Conservation (phyloP, 2,329 filamentous ascomycete species). For the Diaporthe ilicicola region DNA sequence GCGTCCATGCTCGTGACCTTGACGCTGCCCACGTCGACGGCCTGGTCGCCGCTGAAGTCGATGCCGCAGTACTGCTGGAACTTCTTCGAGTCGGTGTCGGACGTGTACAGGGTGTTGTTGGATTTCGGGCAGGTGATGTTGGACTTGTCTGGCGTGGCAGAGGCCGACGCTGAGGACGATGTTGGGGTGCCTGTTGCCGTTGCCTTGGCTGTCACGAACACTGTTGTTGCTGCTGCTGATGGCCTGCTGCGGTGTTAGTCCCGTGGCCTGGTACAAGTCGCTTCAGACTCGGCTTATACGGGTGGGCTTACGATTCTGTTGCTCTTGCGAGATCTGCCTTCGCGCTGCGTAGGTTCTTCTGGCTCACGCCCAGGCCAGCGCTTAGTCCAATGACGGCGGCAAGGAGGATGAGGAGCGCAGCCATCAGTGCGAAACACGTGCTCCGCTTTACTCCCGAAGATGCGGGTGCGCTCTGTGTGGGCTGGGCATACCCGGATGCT, state of each 20-base stretch:
- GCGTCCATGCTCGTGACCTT: conserved; percentile 50
- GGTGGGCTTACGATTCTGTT: not conserved
- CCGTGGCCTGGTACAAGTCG: not conserved
- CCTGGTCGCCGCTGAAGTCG: conserved; percentile 39
- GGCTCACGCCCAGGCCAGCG: conserved; percentile 42
- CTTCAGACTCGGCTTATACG: not conserved
- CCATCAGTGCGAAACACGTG: conserved; percentile 34
- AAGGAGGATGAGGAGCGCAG: conserved; percentile 35
- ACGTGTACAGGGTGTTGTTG: conserved; percentile 41
- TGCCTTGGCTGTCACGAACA: conserved; percentile 10
- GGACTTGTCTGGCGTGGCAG: conserved; percentile 30
- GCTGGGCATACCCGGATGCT: conserved; percentile 1
- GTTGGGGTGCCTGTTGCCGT: conserved; percentile 29
- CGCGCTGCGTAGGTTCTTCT: conserved; percentile 36
- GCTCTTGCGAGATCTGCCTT: conserved; percentile 35
- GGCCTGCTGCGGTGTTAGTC: not conserved
- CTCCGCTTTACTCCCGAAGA: conserved; percentile 36
- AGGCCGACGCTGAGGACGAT: conserved; percentile 28
- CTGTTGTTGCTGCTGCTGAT: conserved; percentile 25
- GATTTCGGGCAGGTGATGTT: conserved; percentile 34
- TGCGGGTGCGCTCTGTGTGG: conserved; percentile 2
- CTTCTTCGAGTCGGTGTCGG: conserved; percentile 31
- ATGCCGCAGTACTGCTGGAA: conserved; percentile 41
- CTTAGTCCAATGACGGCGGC: conserved; percentile 40
- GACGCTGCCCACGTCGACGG: conserved; percentile 45